phyloP scores from a whole-genome alignment of 768 basidiomycete genomes.

The Suillus subalutaceus region DNA sequence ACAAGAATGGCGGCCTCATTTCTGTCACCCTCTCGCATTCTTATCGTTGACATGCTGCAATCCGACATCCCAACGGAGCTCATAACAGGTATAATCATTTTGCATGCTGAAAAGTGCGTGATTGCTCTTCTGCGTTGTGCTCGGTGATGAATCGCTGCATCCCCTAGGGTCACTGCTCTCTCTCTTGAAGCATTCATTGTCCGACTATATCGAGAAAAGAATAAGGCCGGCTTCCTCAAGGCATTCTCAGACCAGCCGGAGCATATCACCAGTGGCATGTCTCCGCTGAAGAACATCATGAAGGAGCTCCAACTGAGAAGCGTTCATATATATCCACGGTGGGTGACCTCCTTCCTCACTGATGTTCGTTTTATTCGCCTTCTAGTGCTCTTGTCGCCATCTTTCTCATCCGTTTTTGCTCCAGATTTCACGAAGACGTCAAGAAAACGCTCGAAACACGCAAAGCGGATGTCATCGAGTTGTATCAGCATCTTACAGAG shows the following conservation, averaged over 20 bases:
- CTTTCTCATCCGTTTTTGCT: neutral
- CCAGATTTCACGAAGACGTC: slow-evolving; percentile 88
- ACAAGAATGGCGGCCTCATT: slow-evolving; percentile 86
- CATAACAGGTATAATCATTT: slow-evolving; percentile 86
- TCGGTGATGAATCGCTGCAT: neutral
- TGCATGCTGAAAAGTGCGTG: slow-evolving; percentile 87
- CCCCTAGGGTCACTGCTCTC: slow-evolving; percentile 76
- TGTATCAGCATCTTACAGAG: slow-evolving; percentile 84
- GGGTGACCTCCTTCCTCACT: slow-evolving; percentile 13
- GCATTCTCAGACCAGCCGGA: slow-evolving; percentile 98
- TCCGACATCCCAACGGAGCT: slow-evolving; percentile 81
- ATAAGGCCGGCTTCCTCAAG: slow-evolving; percentile 89
- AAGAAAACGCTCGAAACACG: slow-evolving; percentile 81
- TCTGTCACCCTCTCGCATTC: slow-evolving; percentile 92
- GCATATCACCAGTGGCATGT: slow-evolving; percentile 89
- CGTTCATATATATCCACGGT: slow-evolving; percentile 95
- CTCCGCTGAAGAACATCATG: slow-evolving; percentile 90
- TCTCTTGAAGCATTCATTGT: slow-evolving; percentile 93
- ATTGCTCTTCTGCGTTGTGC: slow-evolving; percentile 2
- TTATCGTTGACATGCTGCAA: slow-evolving; percentile 94
- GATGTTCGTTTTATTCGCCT: neutral
- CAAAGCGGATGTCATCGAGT: slow-evolving; percentile 88
- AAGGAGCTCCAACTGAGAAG: slow-evolving; percentile 87
- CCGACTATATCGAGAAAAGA: slow-evolving; percentile 87
- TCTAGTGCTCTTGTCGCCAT: neutral